Conservation (phyloP, 1,284 basidiomycete species). For the Naganishia albida region DNA sequence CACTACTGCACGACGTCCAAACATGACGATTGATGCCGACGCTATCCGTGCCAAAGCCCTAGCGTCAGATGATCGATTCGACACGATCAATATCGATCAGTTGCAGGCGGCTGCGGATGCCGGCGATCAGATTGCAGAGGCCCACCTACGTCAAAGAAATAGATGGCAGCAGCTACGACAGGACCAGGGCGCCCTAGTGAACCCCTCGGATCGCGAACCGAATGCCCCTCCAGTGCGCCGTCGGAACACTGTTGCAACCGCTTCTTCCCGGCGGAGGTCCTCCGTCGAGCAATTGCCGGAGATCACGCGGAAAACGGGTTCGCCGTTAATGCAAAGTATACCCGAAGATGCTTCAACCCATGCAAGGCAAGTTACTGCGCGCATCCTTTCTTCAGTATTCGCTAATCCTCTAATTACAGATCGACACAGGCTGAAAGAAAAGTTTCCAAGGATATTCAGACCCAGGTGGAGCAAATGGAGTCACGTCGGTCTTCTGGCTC, state of each 20-base stretch:
- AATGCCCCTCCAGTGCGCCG: background rate
- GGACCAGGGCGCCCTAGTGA: background rate
- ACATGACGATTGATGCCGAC: slow-evolving; percentile 10
- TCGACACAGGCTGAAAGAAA: slow-evolving; percentile 16
- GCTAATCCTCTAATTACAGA: background rate
- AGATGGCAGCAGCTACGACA: background rate
- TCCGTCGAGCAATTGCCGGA: background rate
- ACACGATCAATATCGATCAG: slow-evolving; percentile 18
- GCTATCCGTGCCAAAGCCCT: slow-evolving; percentile 16
- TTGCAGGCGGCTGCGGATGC: slow-evolving; percentile 25
- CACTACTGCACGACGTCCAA: slow-evolving; percentile 26
- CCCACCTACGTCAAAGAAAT: slow-evolving; percentile 17
- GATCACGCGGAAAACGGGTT: background rate
- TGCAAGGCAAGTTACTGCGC: background rate
- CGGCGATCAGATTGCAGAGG: slow-evolving; percentile 30
- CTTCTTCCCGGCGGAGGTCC: slow-evolving; percentile 3
- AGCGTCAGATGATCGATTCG: slow-evolving; percentile 24
- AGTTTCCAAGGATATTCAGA: slow-evolving; percentile 2
- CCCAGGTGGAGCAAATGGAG: slow-evolving; percentile 4
- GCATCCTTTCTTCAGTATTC: background rate
- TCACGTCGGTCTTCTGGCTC: slow-evolving; percentile 19
- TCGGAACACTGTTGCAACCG: background rate
- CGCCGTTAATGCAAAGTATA: slow-evolving; percentile 19
- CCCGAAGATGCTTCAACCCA: slow-evolving; percentile 1
- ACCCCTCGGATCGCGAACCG: slow-evolving; percentile 2